Evolutionary conservation across 202 grass and related monocot species (phyloP).

Genomic region (Digitaria exilis): DNA sequence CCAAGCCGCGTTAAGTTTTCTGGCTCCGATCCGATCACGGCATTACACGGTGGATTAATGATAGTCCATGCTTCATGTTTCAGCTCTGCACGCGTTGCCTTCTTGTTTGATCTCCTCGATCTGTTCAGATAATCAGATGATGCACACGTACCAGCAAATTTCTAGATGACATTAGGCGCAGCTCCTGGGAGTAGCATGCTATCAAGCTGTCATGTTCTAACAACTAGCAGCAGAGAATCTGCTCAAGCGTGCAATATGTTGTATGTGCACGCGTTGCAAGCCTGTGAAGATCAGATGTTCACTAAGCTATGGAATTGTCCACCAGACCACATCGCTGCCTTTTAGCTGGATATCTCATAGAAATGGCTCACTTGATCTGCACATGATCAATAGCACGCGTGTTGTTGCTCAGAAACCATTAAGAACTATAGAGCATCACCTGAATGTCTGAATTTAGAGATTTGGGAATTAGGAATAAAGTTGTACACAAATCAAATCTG

Average conservation of each 20-base stretch:
- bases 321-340: conserved; percentile 71
- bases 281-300: conserved; percentile 84
- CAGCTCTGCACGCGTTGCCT: neutral
- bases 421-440: neutral
- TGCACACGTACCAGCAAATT: neutral
- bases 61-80: neutral
- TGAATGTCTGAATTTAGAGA: no score
- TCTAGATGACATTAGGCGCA: neutral
- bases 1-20: neutral
- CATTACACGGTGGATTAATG: neutral
- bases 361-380: conserved; percentile 46
- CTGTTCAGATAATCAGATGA: neutral
- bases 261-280: conserved; percentile 63
- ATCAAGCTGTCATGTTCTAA: neutral
- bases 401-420: neutral
- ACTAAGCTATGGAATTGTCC: conserved; percentile 60
- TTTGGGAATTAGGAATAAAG: no score
- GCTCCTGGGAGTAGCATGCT: neutral
- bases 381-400: neutral
- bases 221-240: neutral
- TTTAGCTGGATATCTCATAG: conserved; percentile 74
- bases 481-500: no score
- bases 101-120: neutral
- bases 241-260: neutral
- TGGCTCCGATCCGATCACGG: neutral